These are phyloP conservation scores for Blastomyces gilchristii DNA, from an alignment of 2,329 filamentous ascomycete species.

Conservation along the genomic window DNA sequence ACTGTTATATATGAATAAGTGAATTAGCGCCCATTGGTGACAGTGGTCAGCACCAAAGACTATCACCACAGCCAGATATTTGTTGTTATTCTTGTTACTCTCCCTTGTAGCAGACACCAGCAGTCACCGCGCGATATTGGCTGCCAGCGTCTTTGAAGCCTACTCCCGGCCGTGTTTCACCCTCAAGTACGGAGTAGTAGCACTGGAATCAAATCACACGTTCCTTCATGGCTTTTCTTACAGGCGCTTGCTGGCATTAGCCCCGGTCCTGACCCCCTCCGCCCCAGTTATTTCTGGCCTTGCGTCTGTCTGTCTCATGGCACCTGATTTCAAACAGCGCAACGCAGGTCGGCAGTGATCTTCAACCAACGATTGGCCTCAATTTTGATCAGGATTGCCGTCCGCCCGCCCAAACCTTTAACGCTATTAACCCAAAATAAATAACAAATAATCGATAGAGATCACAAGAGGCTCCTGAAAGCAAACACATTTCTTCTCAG, in stretches of 20 bases:
- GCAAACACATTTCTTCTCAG: background rate
- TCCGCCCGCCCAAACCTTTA: background rate
- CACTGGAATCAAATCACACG: background rate
- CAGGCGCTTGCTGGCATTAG: background rate
- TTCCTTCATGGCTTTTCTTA: background rate
- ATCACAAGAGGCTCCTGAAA: background rate
- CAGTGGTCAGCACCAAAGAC: background rate
- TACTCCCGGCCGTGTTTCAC: background rate
- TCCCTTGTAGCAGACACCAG: background rate
- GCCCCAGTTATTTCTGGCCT: background rate
- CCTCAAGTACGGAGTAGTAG: background rate
- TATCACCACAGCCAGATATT: background rate
- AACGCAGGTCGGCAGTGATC: background rate
- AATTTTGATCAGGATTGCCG: background rate
- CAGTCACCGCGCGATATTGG: background rate
- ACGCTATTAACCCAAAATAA: background rate
- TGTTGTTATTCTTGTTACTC: background rate
- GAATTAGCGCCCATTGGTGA: no score
- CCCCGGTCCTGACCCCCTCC: background rate
- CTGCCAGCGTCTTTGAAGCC: background rate
- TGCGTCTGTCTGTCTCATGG: background rate
- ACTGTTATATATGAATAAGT: background rate
- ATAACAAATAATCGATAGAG: background rate
- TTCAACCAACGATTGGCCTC: background rate
- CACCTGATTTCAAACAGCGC: background rate